Percentiles rank a stretch among this genome's conserved stretches.
Conservation (phyloP, 2,329 filamentous ascomycete genomes). For the Paraphoma chrysanthemicola region DNA sequence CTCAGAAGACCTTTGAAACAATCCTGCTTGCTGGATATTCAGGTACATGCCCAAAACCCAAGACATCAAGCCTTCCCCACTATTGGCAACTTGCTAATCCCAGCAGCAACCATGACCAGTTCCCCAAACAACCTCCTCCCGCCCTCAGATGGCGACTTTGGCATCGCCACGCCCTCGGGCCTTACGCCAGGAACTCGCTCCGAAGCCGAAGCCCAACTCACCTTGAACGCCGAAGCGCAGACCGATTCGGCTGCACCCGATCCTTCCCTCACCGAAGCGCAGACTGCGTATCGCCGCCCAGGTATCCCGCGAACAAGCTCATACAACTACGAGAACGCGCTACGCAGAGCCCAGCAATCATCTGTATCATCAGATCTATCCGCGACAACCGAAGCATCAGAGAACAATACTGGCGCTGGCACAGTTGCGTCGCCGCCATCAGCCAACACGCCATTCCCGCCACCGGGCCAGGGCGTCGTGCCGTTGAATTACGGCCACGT, state of each 20-base stretch:
- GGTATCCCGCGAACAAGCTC: conserved; percentile 32
- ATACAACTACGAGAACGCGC: conserved; percentile 41
- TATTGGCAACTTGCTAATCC: no score
- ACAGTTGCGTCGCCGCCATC: conserved; percentile 25
- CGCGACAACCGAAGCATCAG: conserved; percentile 14
- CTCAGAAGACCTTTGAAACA: background rate
- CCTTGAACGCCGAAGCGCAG: conserved; percentile 36
- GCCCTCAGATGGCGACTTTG: conserved; percentile 27
- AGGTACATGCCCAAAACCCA: background rate
- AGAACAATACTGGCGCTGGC: conserved; percentile 10
- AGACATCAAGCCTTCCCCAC: conserved; percentile 1
- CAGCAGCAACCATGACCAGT: conserved; percentile 2
- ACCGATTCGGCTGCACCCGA: conserved; percentile 47
- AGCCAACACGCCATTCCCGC: conserved; percentile 27
- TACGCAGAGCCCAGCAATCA: conserved; percentile 27
- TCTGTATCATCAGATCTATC: conserved; percentile 35
- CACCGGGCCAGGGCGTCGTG: conserved; percentile 42
- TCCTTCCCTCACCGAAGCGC: conserved; percentile 31
- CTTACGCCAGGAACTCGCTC: conserved; percentile 45
- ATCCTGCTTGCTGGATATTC: background rate
- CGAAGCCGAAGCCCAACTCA: conserved; percentile 44
- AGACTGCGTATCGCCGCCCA: conserved; percentile 36
- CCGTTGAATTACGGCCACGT: conserved; percentile 36
- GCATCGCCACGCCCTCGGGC: conserved; percentile 38
- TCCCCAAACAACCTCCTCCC: conserved; percentile 26